Evolutionary conservation across 371 early-diverging fungal genomes (phyloP), one percentile per base, ranked within the genome.

Genomic region (Syncephalastrum contaminatum): DNA sequence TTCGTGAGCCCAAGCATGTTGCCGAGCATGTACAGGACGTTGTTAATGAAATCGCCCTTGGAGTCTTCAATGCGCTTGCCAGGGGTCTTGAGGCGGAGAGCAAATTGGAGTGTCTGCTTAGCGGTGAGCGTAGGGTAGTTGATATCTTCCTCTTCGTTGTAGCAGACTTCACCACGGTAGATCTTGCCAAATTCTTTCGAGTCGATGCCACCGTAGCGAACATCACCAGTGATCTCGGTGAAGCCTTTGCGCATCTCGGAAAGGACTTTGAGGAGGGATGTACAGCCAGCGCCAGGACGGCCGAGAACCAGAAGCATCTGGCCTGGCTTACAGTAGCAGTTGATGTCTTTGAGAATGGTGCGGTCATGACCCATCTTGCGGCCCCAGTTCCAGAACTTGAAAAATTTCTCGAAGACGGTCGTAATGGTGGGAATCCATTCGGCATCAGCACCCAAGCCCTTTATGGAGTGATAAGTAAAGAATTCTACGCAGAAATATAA

Each of bases 1-100:
- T 85, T 83, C 40, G 81, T 82, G 21, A 91, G 66, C 22, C 89
- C 87, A 16, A 88, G 73, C 77, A 88, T 83, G 56, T 78, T 74
- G 15, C 73, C 60, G 10, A 78, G 67, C 63, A 69, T 64, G 27
- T 70, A 68, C 18, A 76, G 56, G 15, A 80, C 56, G 22, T 72
- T 71, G 46, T 64, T 48, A 4, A 59, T 48, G 20, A 68, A 64
- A 7, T 66, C 60, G 2, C 36, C 43, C 42, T 58, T 56, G 1
- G 60, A 41, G 50, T 61, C 60, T 15, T 55, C 55, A n/a, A 67
- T 60, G 46, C 67, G 67, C 20, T 62, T 63, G 25, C 63, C 67
- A 15, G 78, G 78, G 10, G 69, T 80, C 65, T 75, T 75, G 64
- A 62, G 65, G 50, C 71, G 62, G 48, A 81, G 62, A 3, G 81